Conservation (phyloP, 2,329 filamentous ascomycete species). For the Aureobasidium pullulans region DNA sequence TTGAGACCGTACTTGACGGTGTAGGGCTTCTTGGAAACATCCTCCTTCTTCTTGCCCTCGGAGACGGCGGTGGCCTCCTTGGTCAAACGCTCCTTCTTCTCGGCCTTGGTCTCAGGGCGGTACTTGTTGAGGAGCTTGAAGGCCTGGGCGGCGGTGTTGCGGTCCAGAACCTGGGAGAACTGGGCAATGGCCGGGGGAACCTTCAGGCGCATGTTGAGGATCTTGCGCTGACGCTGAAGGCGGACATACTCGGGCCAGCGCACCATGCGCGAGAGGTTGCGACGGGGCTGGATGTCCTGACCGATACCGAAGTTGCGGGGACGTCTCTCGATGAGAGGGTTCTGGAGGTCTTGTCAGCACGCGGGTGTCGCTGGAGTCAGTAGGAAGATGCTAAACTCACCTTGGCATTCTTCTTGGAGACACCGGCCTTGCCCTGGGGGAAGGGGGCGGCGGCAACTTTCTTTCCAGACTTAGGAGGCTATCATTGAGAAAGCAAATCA, state of each 20-base stretch:
- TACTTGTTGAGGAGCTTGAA: constrained; percentile 99
- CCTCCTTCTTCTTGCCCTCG: constrained; percentile 99
- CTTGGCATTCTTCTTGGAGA: constrained; percentile 90
- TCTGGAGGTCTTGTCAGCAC: constrained; percentile 47
- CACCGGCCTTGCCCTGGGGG: constrained; percentile 82
- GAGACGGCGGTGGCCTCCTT: constrained; percentile 97
- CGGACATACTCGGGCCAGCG: constrained; percentile 99
- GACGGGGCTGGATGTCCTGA: constrained; percentile 94
- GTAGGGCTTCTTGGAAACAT: constrained; percentile 99
- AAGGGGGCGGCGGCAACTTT: constrained; percentile 96
- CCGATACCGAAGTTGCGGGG: constrained; percentile 97
- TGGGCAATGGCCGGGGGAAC: constrained; percentile 94
- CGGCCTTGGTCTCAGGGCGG: constrained; percentile 95
- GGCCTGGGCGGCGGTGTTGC: constrained; percentile 90
- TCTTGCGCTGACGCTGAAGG: constrained; percentile 91
- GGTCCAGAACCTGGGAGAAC: constrained; percentile 95
- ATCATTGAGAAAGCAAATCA: constrained; percentile 99
- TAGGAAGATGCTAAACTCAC: constrained; percentile 48
- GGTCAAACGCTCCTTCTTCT: constrained; percentile 99
- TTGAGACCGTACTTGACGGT: constrained; percentile 99
- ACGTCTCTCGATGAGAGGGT: constrained; percentile 98
- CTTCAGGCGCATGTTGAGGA: constrained; percentile 97
- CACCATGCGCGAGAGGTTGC: constrained; percentile 96
- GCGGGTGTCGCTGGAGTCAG: background rate
- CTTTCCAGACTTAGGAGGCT: constrained; percentile 97